Base-by-base conservation (phyloP, 2,329 filamentous ascomycete genomes). In the Diplodia seriata region DNA sequence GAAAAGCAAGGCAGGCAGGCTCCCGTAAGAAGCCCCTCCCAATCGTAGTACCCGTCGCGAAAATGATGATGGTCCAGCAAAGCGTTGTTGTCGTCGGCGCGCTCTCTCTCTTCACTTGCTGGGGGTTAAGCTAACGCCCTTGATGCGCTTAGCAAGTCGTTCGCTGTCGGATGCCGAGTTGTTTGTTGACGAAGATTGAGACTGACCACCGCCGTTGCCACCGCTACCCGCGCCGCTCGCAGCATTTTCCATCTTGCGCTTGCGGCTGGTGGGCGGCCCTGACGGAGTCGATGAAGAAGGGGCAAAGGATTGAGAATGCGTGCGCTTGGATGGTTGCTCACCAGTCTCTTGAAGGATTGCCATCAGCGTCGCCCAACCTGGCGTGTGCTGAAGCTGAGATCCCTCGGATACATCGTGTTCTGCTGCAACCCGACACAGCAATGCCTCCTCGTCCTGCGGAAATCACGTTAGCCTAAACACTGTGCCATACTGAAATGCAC, bases 311-410 rank as follows among this genome's bases (percentile, higher is more conserved):
- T 43, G 23, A 43, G 57, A 33, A 63, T 72, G 75, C 64, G 76
- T 76, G 79, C 85, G 91, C 86, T 95, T 96, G 81, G 89, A 90
- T 87, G 90, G 88, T 88, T 90, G 90, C 91, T 97, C 94, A 97
- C 94, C 93, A 31, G 57, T 63, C 88, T 93, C 91, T 89, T 95
- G 89, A 83, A 98, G 87, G 79, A 99, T 97, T 80, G 91, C 90
- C 81, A 94, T 86, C 76, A 99, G 86, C 69, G 93, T 98, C 80
- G 94, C 91, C 95, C 95, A 99, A 76, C 95, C 95, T 76, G 90
- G 87, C 74, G 91, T 94, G 74, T 93, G 90, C 80, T 93, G 88
- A 73, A 99, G 86, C 77, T 95, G 90, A 76, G 93, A 89, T 69
- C 90, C 90, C 73, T 96, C 91, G 70, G 90, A 87, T 68, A 92